Conservation (phyloP, 345 rosid genomes). For the Heritiera fomes region DNA sequence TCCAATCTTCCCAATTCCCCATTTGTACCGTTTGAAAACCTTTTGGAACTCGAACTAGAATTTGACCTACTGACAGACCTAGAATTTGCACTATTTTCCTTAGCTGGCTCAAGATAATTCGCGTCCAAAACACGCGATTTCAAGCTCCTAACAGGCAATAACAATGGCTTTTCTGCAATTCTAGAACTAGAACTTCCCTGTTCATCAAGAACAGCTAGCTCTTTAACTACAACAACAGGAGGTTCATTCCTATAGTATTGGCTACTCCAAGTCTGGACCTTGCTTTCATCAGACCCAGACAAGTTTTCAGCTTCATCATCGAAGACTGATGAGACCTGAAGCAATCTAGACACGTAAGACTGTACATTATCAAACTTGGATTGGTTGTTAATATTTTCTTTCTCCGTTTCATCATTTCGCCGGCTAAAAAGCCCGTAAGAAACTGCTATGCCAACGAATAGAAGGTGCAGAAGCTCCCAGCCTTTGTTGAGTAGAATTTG, state of each 20-base stretch:
- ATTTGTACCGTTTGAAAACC: slow-evolving; percentile 31
- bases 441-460: slow-evolving; percentile 92
- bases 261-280: slow-evolving; percentile 77
- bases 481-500: slow-evolving; percentile 57
- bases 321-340: slow-evolving; percentile 85
- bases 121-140: slow-evolving; percentile 50
- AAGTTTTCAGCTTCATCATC: slow-evolving; percentile 58
- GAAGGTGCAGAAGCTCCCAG: slow-evolving; percentile 92
- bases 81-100: slow-evolving; percentile 26
- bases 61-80: slow-evolving; percentile 33
- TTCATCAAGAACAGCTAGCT: slow-evolving; percentile 41
- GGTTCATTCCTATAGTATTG: slow-evolving; percentile 64
- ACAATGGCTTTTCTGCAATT: slow-evolving; percentile 62
- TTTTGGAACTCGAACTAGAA: slow-evolving; percentile 38
- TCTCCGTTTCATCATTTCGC: slow-evolving; percentile 51
- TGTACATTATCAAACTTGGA: slow-evolving; percentile 59
- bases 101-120: slow-evolving; percentile 25
- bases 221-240: slow-evolving; percentile 48
- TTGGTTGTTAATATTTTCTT: slow-evolving; percentile 37
- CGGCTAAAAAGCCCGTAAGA: slow-evolving; percentile 95
- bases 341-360: slow-evolving; percentile 66
- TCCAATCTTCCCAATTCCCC: slow-evolving; percentile 34
- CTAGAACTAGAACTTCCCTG: slow-evolving; percentile 37
- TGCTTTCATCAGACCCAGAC: slow-evolving; percentile 38
- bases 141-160: slow-evolving; percentile 86